Conservation (phyloP, 805 yeast species). For the Wickerhamiella alocasiicola region DNA sequence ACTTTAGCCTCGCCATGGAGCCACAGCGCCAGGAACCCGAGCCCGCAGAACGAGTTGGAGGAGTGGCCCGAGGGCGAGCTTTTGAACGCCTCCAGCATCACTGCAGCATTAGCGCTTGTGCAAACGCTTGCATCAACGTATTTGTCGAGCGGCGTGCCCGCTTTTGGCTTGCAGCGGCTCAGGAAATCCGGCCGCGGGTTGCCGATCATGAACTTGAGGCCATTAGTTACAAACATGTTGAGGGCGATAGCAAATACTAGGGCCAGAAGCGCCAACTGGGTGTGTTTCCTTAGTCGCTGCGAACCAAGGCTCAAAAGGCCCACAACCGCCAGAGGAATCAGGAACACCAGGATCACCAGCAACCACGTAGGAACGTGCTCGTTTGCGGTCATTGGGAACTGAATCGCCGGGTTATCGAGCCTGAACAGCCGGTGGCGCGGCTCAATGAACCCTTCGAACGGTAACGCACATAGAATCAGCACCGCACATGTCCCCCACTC, state of each 20-base stretch:
- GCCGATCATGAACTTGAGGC: conserved; percentile 73
- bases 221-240: conserved; percentile 54
- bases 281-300: conserved; percentile 13
- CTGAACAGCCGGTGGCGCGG: conserved; percentile 76
- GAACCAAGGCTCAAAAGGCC: conserved; percentile 13
- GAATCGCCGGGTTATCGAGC: conserved; percentile 60
- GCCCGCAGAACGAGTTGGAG: conserved; percentile 40
- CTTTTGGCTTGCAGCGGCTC: conserved; percentile 64
- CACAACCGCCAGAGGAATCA: conserved; percentile 24
- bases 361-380: conserved; percentile 55
- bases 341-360: conserved; percentile 32
- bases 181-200: conserved; percentile 87
- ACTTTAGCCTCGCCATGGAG: conserved; percentile 36
- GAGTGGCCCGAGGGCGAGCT: conserved; percentile 50
- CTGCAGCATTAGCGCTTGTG: conserved; percentile 23
- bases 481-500: conserved; percentile 11
- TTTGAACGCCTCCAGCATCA: conserved; percentile 40
- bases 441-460: conserved; percentile 16
- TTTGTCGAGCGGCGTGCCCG: conserved; percentile 38
- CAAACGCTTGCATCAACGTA: conserved; percentile 28
- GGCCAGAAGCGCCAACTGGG: conserved; percentile 58
- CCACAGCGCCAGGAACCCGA: conserved; percentile 38
- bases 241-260: conserved; percentile 45
- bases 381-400: conserved; percentile 65
- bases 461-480: conserved; percentile 13